Percentiles rank a stretch among this genome's conserved stretches.
These are phyloP conservation scores for Tilletiaria anomala DNA, from an alignment of 1,284 basidiomycete species.

Conservation along the genomic window DNA sequence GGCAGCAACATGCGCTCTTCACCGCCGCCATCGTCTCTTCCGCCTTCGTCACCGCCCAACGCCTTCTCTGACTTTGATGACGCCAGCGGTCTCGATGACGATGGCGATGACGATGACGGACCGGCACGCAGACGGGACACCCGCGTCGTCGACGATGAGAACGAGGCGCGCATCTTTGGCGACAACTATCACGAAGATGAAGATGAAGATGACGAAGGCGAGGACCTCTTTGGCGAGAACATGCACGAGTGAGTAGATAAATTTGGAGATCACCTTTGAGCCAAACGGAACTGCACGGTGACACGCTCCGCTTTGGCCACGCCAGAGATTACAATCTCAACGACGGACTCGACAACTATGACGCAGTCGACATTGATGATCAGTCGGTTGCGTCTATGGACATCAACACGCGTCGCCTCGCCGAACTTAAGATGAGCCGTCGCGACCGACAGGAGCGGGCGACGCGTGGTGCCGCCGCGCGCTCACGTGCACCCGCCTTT, in stretches of 20 bases:
- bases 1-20: not conserved
- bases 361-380: conserved; percentile 67
- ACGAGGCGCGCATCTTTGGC: conserved; percentile 21
- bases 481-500: conserved; percentile 64
- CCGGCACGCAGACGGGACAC: not conserved
- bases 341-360: conserved; percentile 70
- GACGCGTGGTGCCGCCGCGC: conserved; percentile 46
- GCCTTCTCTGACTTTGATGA: conserved; percentile 5
- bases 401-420: conserved; percentile 59
- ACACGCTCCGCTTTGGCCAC: not conserved
- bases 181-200: conserved; percentile 49
- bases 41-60: conserved; percentile 30
- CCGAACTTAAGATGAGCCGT: conserved; percentile 73
- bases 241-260: conserved; percentile 58
- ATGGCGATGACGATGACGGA: not conserved
- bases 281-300: conserved; percentile 1
- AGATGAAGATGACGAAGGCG: conserved; percentile 56
- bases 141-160: conserved; percentile 29
- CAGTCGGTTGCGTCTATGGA: conserved; percentile 60
- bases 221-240: conserved; percentile 78
- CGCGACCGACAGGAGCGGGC: conserved; percentile 64
- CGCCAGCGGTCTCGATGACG: not conserved
- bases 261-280: conserved; percentile 4
- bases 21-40: conserved; percentile 27
- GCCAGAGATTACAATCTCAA: conserved; percentile 75